phyloP scores from a whole-genome alignment of 129 eudicot genomes.

The Erigeron canadensis region DNA sequence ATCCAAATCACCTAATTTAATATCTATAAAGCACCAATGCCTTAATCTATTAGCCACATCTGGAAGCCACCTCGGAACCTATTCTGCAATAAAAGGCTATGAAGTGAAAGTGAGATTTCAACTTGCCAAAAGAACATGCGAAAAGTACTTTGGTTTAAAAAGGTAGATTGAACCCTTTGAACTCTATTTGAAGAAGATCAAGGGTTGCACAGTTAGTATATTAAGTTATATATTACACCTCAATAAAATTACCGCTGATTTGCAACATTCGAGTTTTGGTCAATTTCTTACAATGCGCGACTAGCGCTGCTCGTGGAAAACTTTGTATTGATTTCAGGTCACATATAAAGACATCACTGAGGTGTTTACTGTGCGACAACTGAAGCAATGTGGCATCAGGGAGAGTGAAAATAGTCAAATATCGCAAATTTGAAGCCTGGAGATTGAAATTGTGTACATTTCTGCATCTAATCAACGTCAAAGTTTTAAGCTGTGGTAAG shows the following conservation, averaged over 20 bases:
- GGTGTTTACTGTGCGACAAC: not conserved
- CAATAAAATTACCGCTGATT: not conserved
- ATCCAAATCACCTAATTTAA: not conserved
- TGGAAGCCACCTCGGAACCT: not conserved
- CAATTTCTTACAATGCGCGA: not conserved
- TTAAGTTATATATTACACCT: conserved; percentile 11
- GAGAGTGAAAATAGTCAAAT: not conserved
- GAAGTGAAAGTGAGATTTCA: not conserved
- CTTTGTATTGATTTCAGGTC: not conserved
- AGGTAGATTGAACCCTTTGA: not conserved
- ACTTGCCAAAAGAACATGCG: not conserved
- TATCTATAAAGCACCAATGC: not conserved
- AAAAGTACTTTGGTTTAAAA: not conserved
- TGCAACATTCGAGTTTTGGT: not conserved
- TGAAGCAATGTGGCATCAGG: conserved; percentile 7
- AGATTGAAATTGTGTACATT: conserved; percentile 15
- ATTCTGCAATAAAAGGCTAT: not conserved
- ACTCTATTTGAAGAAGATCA: too few species aligned
- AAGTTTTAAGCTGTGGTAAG: conserved; percentile 17
- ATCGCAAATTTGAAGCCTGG: not conserved
- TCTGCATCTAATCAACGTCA: not conserved
- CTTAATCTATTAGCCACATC: not conserved
- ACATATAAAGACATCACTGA: not conserved
- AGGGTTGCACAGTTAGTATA: not conserved
- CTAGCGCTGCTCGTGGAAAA: not conserved